phyloP scores from a whole-genome alignment of 2,329 filamentous ascomycete genomes.

The Aureobasidium sp. region DNA sequence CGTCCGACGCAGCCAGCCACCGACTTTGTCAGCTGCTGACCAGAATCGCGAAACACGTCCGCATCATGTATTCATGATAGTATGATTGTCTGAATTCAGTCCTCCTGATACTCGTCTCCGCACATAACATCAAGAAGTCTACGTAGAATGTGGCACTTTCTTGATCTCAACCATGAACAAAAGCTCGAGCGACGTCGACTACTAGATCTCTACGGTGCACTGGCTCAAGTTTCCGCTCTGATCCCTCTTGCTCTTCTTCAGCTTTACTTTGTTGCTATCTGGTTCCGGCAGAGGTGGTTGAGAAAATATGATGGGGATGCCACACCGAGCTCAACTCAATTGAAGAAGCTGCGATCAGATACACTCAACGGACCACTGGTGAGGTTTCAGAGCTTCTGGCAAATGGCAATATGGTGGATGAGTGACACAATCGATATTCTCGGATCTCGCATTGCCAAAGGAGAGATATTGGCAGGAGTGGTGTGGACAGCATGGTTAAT shows the following conservation, averaged over 20 bases:
- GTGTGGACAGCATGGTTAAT: constrained; percentile 47
- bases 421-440: constrained; percentile 17
- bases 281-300: constrained; percentile 19
- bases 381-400: constrained; percentile 19
- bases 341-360: constrained; percentile 24
- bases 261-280: constrained; percentile 28
- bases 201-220: constrained; percentile 47
- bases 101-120: no score
- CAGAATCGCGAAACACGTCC: neutral
- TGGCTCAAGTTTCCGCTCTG: constrained; percentile 48
- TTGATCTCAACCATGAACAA: constrained; percentile 41
- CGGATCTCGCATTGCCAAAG: constrained; percentile 40
- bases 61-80: neutral
- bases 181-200: constrained; percentile 41
- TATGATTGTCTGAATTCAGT: neutral
- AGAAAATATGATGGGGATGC: constrained; percentile 18
- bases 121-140: no score
- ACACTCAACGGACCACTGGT: constrained; percentile 20
- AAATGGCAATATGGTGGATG: constrained; percentile 27
- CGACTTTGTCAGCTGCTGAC: neutral
- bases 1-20: neutral
- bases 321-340: constrained; percentile 33
- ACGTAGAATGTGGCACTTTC: constrained; percentile 42
- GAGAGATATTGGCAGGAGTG: constrained; percentile 40
- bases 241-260: constrained; percentile 37